A percentile compares a stretch with the other conserved stretches of the same genome.
Evolutionary conservation across 331 rosid species (phyloP).

Genomic region (Rhamnella rubrinervis): DNA sequence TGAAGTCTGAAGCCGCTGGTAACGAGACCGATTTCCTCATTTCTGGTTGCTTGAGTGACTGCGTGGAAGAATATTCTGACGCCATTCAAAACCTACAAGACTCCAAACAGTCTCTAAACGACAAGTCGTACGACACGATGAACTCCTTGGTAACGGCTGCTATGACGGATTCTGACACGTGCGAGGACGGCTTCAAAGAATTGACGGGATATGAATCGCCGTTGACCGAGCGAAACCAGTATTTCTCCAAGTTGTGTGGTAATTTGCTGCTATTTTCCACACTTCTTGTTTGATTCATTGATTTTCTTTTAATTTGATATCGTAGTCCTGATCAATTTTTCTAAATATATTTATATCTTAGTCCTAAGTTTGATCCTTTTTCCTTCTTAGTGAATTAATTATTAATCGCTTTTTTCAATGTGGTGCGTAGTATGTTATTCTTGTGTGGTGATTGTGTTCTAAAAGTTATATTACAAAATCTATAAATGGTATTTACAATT

Average conservation of each 20-base stretch:
- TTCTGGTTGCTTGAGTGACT: conserved; percentile 24
- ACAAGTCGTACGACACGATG: conserved; percentile 23
- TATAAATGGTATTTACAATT: too few species aligned
- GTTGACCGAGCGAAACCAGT: conserved; percentile 20
- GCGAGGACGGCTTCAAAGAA: conserved; percentile 36
- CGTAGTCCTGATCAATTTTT: too few species aligned
- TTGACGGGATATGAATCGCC: not conserved
- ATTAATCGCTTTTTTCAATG: too few species aligned
- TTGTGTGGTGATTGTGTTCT: too few species aligned
- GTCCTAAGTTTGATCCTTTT: too few species aligned
- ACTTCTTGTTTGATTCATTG: conserved; percentile 19
- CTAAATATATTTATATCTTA: too few species aligned
- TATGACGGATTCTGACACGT: conserved; percentile 42
- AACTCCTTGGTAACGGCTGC: conserved; percentile 30
- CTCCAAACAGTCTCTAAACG: conserved; percentile 16
- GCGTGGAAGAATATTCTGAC: conserved; percentile 29
- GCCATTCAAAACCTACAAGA: conserved; percentile 28
- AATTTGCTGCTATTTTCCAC: conserved; percentile 32
- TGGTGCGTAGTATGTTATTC: too few species aligned
- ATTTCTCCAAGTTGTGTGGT: conserved; percentile 33
- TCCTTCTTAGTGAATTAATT: too few species aligned
- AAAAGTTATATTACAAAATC: too few species aligned
- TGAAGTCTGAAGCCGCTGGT: conserved; percentile 18
- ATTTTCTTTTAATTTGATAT: not conserved
- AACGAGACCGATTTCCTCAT: not conserved